Conservation (phyloP, 2,329 filamentous ascomycete genomes). For the Cordyceps fumosorosea region DNA sequence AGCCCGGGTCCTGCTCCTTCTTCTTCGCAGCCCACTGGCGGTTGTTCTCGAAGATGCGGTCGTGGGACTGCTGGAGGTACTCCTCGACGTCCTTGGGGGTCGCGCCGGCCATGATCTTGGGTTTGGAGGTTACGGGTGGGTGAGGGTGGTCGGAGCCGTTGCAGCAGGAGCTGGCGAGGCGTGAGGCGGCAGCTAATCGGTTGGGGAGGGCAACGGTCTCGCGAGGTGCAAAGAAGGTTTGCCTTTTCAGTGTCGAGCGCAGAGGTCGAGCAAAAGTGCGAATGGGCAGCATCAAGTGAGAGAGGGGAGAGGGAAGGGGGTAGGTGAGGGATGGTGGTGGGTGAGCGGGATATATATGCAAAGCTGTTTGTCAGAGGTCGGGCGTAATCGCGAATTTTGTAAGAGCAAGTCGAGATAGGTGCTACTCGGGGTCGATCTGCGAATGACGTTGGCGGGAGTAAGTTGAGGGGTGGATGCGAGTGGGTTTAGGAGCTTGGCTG, state of each 20-base stretch:
- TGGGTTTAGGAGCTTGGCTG: not conserved
- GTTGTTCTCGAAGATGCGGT: constrained; percentile 64
- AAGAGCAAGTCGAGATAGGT: constrained; percentile 9
- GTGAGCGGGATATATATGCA: not conserved
- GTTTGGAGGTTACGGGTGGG: not conserved
- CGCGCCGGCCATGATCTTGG: constrained; percentile 23
- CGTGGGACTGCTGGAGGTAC: constrained; percentile 58
- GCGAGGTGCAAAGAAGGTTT: not conserved
- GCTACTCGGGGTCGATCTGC: not conserved
- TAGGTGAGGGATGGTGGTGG: not conserved
- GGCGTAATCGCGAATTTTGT: constrained; percentile 2
- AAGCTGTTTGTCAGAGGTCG: not conserved
- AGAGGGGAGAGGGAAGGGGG: not conserved
- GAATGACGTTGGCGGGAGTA: constrained; percentile 7
- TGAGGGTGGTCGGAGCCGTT: not conserved
- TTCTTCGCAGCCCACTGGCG: constrained; percentile 57
- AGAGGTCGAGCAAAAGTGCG: constrained; percentile 11
- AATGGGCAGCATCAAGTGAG: constrained; percentile 8
- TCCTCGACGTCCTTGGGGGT: constrained; percentile 36
- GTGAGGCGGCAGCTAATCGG: not conserved
- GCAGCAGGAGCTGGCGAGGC: constrained; percentile 10
- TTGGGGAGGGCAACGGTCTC: not conserved
- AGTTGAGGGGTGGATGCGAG: constrained; percentile 6
- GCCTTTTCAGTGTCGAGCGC: constrained; percentile 3
- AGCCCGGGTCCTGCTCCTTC: constrained; percentile 51